Evolutionary conservation across 495 filamentous ascomycete species (phyloP), one percentile per base, ranked within the genome.

Genomic region (Penicillium psychrofluorescens): DNA sequence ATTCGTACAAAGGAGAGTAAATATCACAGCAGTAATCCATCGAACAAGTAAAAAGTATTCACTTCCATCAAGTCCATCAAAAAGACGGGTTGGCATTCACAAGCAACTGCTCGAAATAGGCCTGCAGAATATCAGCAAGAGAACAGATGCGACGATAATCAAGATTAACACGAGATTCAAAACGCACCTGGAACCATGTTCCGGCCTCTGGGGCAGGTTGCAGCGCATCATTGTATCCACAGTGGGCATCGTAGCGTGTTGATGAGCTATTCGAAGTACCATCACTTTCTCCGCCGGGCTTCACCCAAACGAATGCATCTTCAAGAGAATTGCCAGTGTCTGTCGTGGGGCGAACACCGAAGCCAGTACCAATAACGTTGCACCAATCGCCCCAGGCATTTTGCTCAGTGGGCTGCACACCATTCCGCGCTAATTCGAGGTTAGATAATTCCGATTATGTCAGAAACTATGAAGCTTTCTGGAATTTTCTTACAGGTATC

Each of bases 301-400:
- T 90, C 53, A 86, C 69, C 86, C 85, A 90, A 61, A 88, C 84
- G 66, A 90, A 88, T 36, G 85, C 82, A 61, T 90, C 85, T 41
- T 75, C 72, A 27, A 85, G 73, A 16, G 69, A 55, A 59, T 75
- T 55, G 43, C 79, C 80, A 7, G 84, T 86, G 46, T 74, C 56
- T 31, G 78, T 71, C 4, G 80, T 83, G 0, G 81, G 81, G 44
- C 81, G 81, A 36, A 75, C 70, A 62, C 86, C 85, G 61, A 90
- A 89, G 29, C 85, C 85, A 39, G 85, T 79, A 50, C 76, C 79
- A 48, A 77, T 78, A 55, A 85, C 77, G 61, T 91, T 91, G 76
- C 86, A 90, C 86, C 87, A 92, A 73, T 90, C 76, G 57, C 85
- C 86, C 84, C 86, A 78, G 32, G 65, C 74, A 48, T 76, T 62